phyloP scores from a whole-genome alignment of 2,329 filamentous ascomycete species.

The Pseudogymnoascus sp. region DNA sequence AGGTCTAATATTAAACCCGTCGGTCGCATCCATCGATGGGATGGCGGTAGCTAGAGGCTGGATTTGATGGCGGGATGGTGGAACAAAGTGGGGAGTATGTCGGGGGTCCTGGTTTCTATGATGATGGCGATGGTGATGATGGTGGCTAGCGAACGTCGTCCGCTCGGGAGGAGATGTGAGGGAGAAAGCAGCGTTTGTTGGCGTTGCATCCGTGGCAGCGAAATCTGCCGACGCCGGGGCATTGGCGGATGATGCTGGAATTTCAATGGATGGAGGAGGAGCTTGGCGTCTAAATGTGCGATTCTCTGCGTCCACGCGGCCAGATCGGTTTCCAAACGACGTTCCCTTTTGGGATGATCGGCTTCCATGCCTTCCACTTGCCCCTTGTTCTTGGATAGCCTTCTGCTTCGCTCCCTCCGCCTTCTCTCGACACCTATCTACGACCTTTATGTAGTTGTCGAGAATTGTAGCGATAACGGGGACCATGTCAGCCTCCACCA shows the following conservation, averaged over 20 bases:
- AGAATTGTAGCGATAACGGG: slow-evolving; percentile 97
- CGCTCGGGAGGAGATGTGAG: slow-evolving; percentile 65
- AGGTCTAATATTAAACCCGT: slow-evolving; percentile 66
- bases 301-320: slow-evolving; percentile 49
- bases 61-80: slow-evolving; percentile 43
- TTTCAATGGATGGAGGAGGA: slow-evolving; percentile 77
- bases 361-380: slow-evolving; percentile 26
- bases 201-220: slow-evolving; percentile 50
- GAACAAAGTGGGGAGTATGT: slow-evolving; percentile 36
- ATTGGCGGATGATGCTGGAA: slow-evolving; percentile 49
- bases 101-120: slow-evolving; percentile 44
- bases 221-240: slow-evolving; percentile 37
- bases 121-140: slow-evolving; percentile 45
- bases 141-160: slow-evolving; percentile 52
- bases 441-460: slow-evolving; percentile 95
- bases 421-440: slow-evolving; percentile 84
- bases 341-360: slow-evolving; percentile 23
- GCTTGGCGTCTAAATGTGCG: slow-evolving; percentile 65
- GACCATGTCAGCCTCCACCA: slow-evolving; percentile 98
- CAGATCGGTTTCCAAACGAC: slow-evolving; percentile 45
- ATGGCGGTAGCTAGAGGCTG: slow-evolving; percentile 62
- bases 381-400: slow-evolving; percentile 27
- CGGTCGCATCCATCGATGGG: slow-evolving; percentile 58
- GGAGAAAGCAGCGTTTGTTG: slow-evolving; percentile 52
- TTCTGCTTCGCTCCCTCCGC: slow-evolving; percentile 75